Evolutionary conservation across 768 basidiomycete species (phyloP), one percentile per base, ranked within the genome.

Genomic region (Chalciporus pseudorubinellus): DNA sequence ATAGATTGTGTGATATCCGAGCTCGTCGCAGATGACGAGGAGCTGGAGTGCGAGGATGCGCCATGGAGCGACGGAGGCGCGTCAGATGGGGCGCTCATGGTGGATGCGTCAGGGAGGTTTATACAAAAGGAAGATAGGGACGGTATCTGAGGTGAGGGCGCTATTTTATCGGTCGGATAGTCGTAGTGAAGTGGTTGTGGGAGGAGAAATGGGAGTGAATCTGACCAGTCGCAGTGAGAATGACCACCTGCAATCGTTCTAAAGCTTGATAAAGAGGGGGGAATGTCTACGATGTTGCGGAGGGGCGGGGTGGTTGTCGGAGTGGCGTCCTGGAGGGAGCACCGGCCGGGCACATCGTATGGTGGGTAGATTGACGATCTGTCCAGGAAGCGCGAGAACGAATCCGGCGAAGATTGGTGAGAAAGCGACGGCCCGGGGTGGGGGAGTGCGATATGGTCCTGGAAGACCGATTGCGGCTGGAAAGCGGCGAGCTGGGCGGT

Each of bases 351-450:
- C 39, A 48, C n/a, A 49, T 59, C 57, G 48, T 56, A 59, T 33
- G 29, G 39, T 18, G 39, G 36, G 51, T 60, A 65, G 55, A 53
- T 51, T 55, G 64, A 56, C 60, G 64, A 67, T 65, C 66, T 52
- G 51, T 63, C 66, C 57, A 68, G 51, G 66, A 66, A 66, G 66
- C 57, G 61, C 43, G 59, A 4, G 16, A 56, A 57, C 46, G 63
- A 53, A 56, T 65, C 63, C 53, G 62, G 53, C 8, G 59, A 57
- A 53, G 38, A 52, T 11, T 48, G 47, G 33, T 46, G 55, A 56
- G 56, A 44, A 58, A 49, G 42, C 31, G 50, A 31, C 40, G 54
- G 53, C 8, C 52, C 56, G 26, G 51, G 16, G 39, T 45, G 50
- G 16, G 43, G 24, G 18, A 42, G 43, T 29, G 47, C 22, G 51